Evolutionary conservation across 371 early-diverging fungal genomes (phyloP), one percentile per base, ranked within the genome.

Genomic region (Mortierella sp.): DNA sequence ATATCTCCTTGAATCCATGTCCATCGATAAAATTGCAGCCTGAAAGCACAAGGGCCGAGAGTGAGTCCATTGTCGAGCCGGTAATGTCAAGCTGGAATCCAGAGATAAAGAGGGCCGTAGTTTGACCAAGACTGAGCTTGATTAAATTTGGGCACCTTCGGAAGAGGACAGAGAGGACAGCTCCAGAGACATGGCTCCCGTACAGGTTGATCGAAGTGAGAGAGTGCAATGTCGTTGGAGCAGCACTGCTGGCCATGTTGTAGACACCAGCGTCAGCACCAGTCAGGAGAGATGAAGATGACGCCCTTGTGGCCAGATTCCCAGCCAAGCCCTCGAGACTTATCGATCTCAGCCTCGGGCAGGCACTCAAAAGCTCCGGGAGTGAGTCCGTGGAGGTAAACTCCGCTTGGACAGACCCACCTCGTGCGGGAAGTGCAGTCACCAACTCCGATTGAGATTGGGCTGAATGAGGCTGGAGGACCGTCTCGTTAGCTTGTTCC

Each of bases 11-110:
- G 66, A 62, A 73, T 44, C 73, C 80, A 21, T 72, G 70, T 15
- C 80, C 80, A 29, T 79, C 80, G 65, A 73, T 25, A 46, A 79
- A 79, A 23, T 70, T 70, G 43, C 80, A 79, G 37, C 57, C 64
- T 3, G 69, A 30, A 19, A 79, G 37, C 14, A 56, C 15, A 15
- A 79, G 57, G 2, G 57, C 53, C 19, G 66, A 63, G 21, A 79
- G 46, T 5, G 46, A 7, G 18, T 12, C 11, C 70, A 73, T 56
- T 19, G 48, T 21, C 2, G 66, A 53, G 1, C 14, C 7, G 3
- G 69, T 43, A 23, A 53, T 53, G 26, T 73, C 74, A 4, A 79
- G 4, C 29, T 62, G 61, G 43, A 72, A 62, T n/a, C 64, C 80
- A 5, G 80, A 43, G 25, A 79, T 52, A 55, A 73, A 79, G 12